Base-by-base conservation (phyloP, 257 asterid genomes). In the Solanum phureja region DNA sequence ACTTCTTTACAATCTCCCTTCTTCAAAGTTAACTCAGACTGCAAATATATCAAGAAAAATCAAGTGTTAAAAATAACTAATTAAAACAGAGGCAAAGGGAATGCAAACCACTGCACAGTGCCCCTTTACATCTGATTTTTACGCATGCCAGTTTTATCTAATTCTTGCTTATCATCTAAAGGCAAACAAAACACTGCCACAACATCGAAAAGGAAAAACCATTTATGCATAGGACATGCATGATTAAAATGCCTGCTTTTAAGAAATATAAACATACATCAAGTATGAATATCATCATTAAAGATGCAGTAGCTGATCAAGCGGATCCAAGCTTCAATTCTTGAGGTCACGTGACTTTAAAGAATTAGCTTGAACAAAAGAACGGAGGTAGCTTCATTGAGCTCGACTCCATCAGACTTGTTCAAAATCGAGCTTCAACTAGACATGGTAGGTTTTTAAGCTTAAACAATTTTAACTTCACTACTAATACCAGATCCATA, bases 1-100 rank as follows among this genome's bases (percentile, higher is more conserved):
- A 97, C 87, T 93, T 93, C 98, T 93, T 97, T 97, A 87, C 88
- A 88, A 87, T 88, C 85, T 83, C 98, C 98, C 87, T 87, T 81
- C 92, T 91, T 88, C 79, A 91, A 71, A 87, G 75, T 93, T 84
- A 91, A 91, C 66, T 91, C 88, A 66, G 90, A 31, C 99, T 95
- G 96, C 92, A 90, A 73, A 81, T 52, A 77, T 85, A 77, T 8
- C 56, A 81, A 37, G 66, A 12, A 74, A 81, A 60, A 62, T 34
- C 60, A 87, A 72, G 81, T 12, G 69, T 86, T 37, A 56, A 72
- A 66, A 64, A 66, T 27, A 76, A 9, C 21, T 29, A 18, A 86
- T 84, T 81, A 52, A 24, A 81, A 58, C 90, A 24, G 8, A 75
- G 64, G 38, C 58, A 84, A 31, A 86, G 49, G 11, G 86, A 77